Base-by-base conservation (phyloP, 2,329 filamentous ascomycete genomes). In the Ophiostoma sp. region DNA sequence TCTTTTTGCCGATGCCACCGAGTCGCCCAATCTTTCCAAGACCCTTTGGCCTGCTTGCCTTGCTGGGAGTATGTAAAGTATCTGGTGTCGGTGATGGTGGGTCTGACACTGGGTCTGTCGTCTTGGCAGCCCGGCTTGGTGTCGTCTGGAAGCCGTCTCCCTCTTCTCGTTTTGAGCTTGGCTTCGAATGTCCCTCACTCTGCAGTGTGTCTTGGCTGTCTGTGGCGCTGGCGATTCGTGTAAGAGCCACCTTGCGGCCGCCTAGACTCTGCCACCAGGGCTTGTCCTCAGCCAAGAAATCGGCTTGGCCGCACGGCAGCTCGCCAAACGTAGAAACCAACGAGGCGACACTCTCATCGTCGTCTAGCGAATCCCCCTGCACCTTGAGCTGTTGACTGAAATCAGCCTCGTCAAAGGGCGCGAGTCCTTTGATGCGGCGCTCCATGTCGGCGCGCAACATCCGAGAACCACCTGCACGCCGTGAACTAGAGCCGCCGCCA, bases 381-480 rank as follows among this genome's bases (percentile, higher is more conserved):
- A 27, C 27, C 27, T 27, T 27, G 27, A 27, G 27, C 27, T 27
- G 27, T 27, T 73, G 69, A 11, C 75, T 73, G 79, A 83, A 84
- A 3, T 75, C 74, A 0, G 70, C 70, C 67, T 78, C 75, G 36
- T 79, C 73, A 70, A 87, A 86, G 0, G 80, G 78, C 0, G 80
- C 82, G 4, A 87, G 78, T 0, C 84, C 84, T 47, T 80, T 82
- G 8, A 87, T 78, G 49, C 80, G 82, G 5, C 79, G 79, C 63
- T 82, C 81, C 4, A 83, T 83, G 4, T 74, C 74, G 4, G 77
- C 74, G 66, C 83, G 78, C 4, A 79, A 78, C 5, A 81, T 74
- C 60, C 81, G 81, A 70, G 82, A 83, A 0, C 81, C 79, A 0
- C 81, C 79, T 2, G 52, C 16, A 11, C 66, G n/a, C 1, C 62